Base-by-base conservation (phyloP, 2,329 filamentous ascomycete genomes). In the Fusarium staphyleae region DNA sequence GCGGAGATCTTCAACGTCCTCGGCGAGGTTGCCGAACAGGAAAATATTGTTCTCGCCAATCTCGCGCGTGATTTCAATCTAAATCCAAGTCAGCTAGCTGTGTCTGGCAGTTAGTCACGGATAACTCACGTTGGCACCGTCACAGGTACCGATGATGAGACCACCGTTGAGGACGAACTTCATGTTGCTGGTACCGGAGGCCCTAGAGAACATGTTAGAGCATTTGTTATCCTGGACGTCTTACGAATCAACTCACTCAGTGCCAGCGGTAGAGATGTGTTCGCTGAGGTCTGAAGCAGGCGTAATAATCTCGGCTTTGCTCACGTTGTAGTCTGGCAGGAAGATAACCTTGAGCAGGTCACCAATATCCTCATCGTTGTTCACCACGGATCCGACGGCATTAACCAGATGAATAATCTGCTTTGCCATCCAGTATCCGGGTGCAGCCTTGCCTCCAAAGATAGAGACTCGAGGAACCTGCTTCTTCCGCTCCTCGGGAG, bases 381-480 rank as follows among this genome's bases (percentile, higher is more conserved):
- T 99, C 65, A 99, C 88, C 3, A 98, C 90, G 13, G 86, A 78
- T 4, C 91, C 92, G 19, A 98, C 95, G 57, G 87, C 88, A 78
- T 97, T 98, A 80, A 99, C 87, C 51, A 99, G 84, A 72, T 98
- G 93, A 67, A 99, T 99, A 64, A 97, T 92, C 33, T 95, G 96
- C 84, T 99, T 99, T 30, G 95, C 95, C 95, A 98, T 99, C 95
- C 95, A 99, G 81, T 99, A 99, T 13, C 95, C 95, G 0, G 95
- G 95, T 2, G 95, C 95, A 19, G 95, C 95, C 78, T 99, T 99
- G 67, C 95, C 95, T 70, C 95, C 95, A 72, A 99, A 98, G 74
- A 99, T 96, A 51, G 90, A 95, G 9, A 98, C 95, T 44, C 93
- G 88, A 13, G 93, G 91, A 36, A 88, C 84, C 55, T 90, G 82